A percentile compares a stretch with the other conserved stretches of the same genome.
These are phyloP conservation scores for Boletus rufocinnamomeus DNA, from an alignment of 768 basidiomycete species.

Conservation along the genomic window DNA sequence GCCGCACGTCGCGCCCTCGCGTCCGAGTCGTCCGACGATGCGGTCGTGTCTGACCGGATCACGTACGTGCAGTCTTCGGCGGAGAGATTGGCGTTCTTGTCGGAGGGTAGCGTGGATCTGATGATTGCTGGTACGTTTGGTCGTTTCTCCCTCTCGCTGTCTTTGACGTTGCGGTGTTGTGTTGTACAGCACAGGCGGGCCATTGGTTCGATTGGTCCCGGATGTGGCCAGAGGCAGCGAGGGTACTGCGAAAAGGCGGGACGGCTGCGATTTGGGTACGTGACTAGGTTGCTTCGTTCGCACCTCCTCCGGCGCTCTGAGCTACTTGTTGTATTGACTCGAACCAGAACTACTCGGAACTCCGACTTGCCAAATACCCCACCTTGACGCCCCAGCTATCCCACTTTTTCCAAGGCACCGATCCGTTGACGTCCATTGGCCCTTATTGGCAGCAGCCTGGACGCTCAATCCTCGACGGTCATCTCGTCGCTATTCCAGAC, in stretches of 20 bases:
- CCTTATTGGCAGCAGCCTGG: constrained; percentile 83
- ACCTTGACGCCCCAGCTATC: constrained; percentile 58
- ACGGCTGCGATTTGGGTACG: constrained; percentile 75
- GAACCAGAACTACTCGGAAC: constrained; percentile 65
- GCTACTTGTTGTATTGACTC: too few relatives aligned
- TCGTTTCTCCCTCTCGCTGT: too few relatives aligned
- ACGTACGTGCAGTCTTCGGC: constrained; percentile 45
- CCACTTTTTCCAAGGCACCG: constrained; percentile 60
- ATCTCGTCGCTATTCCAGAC: constrained; percentile 69
- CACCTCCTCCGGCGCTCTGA: too few relatives aligned
- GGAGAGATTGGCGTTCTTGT: constrained; percentile 55
- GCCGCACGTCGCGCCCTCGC: constrained; percentile 41
- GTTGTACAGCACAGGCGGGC: constrained; percentile 63
- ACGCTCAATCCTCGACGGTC: constrained; percentile 68
- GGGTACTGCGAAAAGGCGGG: constrained; percentile 61
- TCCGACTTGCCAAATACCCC: constrained; percentile 65
- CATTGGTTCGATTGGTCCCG: constrained; percentile 83
- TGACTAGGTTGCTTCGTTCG: background rate
- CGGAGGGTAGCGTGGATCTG: constrained; percentile 63
- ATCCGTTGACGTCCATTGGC: constrained; percentile 57
- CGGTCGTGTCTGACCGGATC: constrained; percentile 28
- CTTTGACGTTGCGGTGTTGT: background rate
- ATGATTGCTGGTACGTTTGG: constrained; percentile 57
- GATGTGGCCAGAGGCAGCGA: constrained; percentile 67
- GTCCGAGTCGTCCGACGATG: background rate